A percentile compares a stretch with the other conserved stretches of the same genome.
These are phyloP conservation scores for Pleurostoma richardsiae DNA, from an alignment of 2,329 filamentous ascomycete species.

Conservation along the genomic window DNA sequence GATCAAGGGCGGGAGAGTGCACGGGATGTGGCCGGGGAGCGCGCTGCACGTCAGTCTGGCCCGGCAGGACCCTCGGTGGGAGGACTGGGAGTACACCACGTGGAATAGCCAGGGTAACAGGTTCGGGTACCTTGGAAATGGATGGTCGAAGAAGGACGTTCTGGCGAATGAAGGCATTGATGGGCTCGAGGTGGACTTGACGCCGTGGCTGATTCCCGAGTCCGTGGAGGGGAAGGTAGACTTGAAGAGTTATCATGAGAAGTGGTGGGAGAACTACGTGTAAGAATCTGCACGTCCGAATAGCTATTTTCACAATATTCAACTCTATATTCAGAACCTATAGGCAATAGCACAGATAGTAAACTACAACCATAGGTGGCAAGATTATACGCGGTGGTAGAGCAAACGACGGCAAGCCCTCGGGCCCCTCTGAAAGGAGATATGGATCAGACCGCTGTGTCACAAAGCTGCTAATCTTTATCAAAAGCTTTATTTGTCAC, in stretches of 20 bases:
- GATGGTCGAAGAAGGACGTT: conserved; percentile 43
- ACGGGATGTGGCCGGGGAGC: neutral
- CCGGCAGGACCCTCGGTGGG: conserved; percentile 22
- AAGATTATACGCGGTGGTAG: no score
- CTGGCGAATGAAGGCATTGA: conserved; percentile 14
- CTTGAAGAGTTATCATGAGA: conserved; percentile 45
- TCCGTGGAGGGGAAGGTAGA: conserved; percentile 36
- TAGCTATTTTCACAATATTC: no score
- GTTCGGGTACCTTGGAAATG: conserved; percentile 49
- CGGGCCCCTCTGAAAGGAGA: no score
- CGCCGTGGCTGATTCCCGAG: conserved; percentile 40
- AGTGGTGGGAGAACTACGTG: conserved; percentile 34
- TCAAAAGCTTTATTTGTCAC: no score
- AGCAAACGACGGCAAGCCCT: no score
- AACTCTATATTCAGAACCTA: no score
- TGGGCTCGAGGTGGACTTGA: conserved; percentile 34
- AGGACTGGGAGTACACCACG: conserved; percentile 16
- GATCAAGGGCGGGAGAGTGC: neutral
- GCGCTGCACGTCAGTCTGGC: conserved; percentile 31
- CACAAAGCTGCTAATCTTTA: no score
- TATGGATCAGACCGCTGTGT: no score
- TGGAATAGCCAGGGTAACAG: conserved; percentile 17
- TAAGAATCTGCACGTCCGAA: no score
- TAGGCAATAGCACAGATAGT: no score
- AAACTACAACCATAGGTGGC: no score